A percentile compares a stretch with the other conserved stretches of the same genome.
These are phyloP conservation scores for Cutaneotrichosporon cavernicola DNA, from an alignment of 1,284 basidiomycete species.

Conservation along the genomic window DNA sequence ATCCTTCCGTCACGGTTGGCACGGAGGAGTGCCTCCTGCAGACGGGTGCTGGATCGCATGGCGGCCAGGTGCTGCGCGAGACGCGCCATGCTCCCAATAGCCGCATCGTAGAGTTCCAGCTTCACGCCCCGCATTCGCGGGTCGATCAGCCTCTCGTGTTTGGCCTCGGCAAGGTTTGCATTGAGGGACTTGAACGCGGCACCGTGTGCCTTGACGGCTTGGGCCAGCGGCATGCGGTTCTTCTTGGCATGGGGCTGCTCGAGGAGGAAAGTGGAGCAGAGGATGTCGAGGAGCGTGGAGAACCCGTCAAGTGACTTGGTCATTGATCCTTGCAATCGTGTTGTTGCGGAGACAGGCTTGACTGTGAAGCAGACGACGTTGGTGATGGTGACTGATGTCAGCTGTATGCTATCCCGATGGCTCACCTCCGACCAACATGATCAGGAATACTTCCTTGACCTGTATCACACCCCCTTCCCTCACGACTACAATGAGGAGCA, in stretches of 20 bases:
- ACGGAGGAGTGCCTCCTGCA: slow-evolving; percentile 75
- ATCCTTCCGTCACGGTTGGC: slow-evolving; percentile 63
- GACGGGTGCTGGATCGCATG: slow-evolving; percentile 71
- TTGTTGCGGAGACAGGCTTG: slow-evolving; percentile 81
- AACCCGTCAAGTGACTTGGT: slow-evolving; percentile 81
- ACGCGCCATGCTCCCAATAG: slow-evolving; percentile 75
- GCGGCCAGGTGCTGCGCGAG: slow-evolving; percentile 89
- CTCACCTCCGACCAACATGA: slow-evolving; percentile 68
- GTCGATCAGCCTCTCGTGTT: slow-evolving; percentile 70
- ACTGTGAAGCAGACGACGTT: slow-evolving; percentile 79
- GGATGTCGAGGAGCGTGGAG: slow-evolving; percentile 73
- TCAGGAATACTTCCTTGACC: slow-evolving; percentile 69
- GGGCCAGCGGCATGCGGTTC: slow-evolving; percentile 61
- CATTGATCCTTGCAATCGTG: slow-evolving; percentile 76
- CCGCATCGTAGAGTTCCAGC: slow-evolving; percentile 72
- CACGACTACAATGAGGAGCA: slow-evolving; percentile 79
- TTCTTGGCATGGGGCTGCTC: slow-evolving; percentile 55
- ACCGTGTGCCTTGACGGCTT: slow-evolving; percentile 76
- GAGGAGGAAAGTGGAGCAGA: slow-evolving; percentile 79
- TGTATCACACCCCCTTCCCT: slow-evolving; percentile 83
- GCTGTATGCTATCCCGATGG: not conserved
- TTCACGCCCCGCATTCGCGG: slow-evolving; percentile 55
- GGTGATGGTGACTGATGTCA: slow-evolving; percentile 60
- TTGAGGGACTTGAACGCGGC: slow-evolving; percentile 82
- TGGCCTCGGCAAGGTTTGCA: slow-evolving; percentile 76